Evolutionary conservation across 2,329 filamentous ascomycete genomes (phyloP), one percentile per base, ranked within the genome.

Genomic region (Hypoxylon sp.): DNA sequence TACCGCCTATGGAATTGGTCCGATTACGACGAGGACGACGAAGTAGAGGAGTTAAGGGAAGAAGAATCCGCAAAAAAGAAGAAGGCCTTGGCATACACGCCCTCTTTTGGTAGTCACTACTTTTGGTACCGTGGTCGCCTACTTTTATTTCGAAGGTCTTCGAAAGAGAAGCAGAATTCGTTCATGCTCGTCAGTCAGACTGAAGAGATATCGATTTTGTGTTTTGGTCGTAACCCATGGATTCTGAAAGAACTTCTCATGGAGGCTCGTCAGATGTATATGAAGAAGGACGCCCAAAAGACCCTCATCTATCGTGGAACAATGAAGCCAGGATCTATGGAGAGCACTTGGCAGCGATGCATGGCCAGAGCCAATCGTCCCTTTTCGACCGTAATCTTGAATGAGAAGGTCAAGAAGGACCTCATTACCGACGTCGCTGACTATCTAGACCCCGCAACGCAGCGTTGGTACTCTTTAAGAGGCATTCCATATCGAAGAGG

Each of bases 401-500:
- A 87, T 72, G 87, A 90, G 62, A 79, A 84, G 72, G 83, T 85
- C 51, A 91, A 91, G 81, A 77, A 84, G 66, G 82, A 85, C 2
- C 81, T 91, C 11, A 81, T 91, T 51, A 82, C 84, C 45, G 89
- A 91, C 72, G 84, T 90, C 32, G 82, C 82, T 25, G 88, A 91
- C 72, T 91, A 91, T 73, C 84, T 91, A 36, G 82, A 88, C 67
- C 88, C 88, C 0, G 79, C 82, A 11, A 91, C 89, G 0, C 83
- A 87, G 48, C 84, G 89, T n/a, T 97, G 93, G 93, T 97, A 97
- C 76, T 85, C 90, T 0, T 91, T 93, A 71, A 86, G 93, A 5
- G 93, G 93, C 0, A 95, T 97, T 30, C 93, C 94, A 0, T 97
- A 97, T 77, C 87, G 93, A 13, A 86, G 93, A 3, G 94, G 93